These are phyloP conservation scores for Misopates orontium DNA, from an alignment of 257 asterid genomes.

Conservation along the genomic window DNA sequence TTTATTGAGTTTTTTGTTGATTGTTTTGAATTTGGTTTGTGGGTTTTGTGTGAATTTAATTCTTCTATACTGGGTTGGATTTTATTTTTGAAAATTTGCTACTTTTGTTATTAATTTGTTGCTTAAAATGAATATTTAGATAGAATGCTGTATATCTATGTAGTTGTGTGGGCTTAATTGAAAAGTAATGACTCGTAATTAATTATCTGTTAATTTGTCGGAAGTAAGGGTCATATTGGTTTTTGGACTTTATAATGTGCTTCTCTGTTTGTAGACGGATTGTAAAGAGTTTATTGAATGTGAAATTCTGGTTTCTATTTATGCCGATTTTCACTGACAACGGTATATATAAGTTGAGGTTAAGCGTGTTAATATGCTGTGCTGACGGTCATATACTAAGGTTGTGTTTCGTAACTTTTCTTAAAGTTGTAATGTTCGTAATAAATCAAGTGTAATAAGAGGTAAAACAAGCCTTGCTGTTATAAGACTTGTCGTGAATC, in stretches of 20 bases:
- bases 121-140: no score
- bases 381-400: no score
- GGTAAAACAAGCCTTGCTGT: neutral
- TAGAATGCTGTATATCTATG: neutral
- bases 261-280: conserved; percentile 8
- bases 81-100: neutral
- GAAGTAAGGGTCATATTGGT: neutral
- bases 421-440: no score
- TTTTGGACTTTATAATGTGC: neutral
- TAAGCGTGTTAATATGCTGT: no score
- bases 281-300: neutral
- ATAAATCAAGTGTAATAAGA: no score
- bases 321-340: no score
- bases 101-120: neutral
- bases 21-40: neutral
- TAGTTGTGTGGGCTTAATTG: neutral
- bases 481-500: neutral
- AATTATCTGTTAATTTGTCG: neutral
- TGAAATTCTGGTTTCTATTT: neutral
- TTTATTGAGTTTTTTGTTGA: neutral
- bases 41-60: neutral
- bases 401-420: no score
- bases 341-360: no score
- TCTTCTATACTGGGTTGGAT: no score
- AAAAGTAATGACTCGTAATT: neutral